Percentiles rank a stretch among this genome's conserved stretches.
These are phyloP conservation scores for Podospora pseudopauciseta DNA, from an alignment of 495 filamentous ascomycete species.

Conservation along the genomic window DNA sequence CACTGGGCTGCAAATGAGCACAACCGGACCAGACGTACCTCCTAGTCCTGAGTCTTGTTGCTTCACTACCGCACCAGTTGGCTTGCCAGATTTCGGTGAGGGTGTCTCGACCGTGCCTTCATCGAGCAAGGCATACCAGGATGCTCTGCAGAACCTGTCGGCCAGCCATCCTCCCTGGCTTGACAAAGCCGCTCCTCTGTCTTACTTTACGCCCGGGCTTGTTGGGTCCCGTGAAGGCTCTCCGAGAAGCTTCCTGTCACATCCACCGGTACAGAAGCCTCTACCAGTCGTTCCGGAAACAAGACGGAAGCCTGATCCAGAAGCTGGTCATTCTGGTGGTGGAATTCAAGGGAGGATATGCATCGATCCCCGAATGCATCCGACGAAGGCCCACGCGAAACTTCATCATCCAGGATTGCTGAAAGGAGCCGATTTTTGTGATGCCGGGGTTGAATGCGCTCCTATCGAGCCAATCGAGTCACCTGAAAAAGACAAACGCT, in stretches of 20 bases:
- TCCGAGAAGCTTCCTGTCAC: not conserved
- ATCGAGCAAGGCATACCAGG: conserved; percentile 13
- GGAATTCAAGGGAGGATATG: conserved; percentile 8
- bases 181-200: conserved; percentile 7
- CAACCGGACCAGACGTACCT: not conserved
- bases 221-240: conserved; percentile 6
- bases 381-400: conserved; percentile 11
- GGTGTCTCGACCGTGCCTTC: not conserved
- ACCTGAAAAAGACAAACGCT: conserved; percentile 11
- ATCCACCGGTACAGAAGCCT: not conserved
- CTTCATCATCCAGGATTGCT: conserved; percentile 15
- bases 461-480: not conserved
- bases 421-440: conserved; percentile 18
- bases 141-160: conserved; percentile 11
- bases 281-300: not conserved
- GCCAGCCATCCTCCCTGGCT: conserved; percentile 14
- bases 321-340: not conserved
- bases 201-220: not conserved
- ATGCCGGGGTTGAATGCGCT: conserved; percentile 9
- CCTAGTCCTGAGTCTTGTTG: not conserved
- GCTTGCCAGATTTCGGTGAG: not conserved
- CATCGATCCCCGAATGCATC: conserved; percentile 16
- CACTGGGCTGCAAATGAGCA: not conserved
- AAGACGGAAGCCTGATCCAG: not conserved
- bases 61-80: conserved; percentile 7